These are phyloP conservation scores for Galerina marginata DNA, from an alignment of 768 basidiomycete genomes.

Conservation along the genomic window DNA sequence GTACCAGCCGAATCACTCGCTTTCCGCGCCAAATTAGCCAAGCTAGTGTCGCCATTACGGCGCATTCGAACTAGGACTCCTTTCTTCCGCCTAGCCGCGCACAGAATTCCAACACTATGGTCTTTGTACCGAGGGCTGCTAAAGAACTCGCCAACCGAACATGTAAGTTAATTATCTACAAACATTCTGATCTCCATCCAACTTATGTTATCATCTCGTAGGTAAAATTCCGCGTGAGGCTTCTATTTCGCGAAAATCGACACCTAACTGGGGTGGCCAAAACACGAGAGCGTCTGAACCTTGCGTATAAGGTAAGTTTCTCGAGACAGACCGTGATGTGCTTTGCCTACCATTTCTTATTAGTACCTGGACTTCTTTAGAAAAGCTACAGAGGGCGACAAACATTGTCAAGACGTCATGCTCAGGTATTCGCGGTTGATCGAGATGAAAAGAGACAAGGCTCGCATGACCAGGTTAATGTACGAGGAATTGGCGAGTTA, in stretches of 20 bases:
- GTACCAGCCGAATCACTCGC: conserved; percentile 40
- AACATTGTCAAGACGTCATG: conserved; percentile 49
- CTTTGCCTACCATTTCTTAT: background rate
- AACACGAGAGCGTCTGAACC: conserved; percentile 51
- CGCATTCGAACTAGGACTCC: conserved; percentile 65
- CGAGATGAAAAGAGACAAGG: conserved; percentile 52
- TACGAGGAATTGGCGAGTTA: conserved; percentile 57
- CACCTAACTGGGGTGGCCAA: conserved; percentile 57
- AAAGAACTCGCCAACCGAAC: conserved; percentile 54
- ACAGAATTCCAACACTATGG: conserved; percentile 82
- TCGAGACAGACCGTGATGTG: background rate
- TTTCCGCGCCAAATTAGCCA: conserved; percentile 58
- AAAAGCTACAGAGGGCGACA: conserved; percentile 59
- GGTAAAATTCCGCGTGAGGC: conserved; percentile 63
- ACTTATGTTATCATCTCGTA: conserved; percentile 30
- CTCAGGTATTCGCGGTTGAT: conserved; percentile 66
- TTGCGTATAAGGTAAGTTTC: conserved; percentile 60
- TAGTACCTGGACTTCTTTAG: conserved; percentile 68
- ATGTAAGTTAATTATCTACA: conserved; percentile 44
- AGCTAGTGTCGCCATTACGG: conserved; percentile 58
- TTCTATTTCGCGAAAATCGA: conserved; percentile 57
- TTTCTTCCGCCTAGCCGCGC: conserved; percentile 72
- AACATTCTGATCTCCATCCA: background rate
- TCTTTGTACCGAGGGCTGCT: conserved; percentile 75
- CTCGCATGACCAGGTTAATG: conserved; percentile 49